These are phyloP conservation scores for Secale cereale DNA, from an alignment of 176 grass and related monocot genomes.

Conservation along the genomic window DNA sequence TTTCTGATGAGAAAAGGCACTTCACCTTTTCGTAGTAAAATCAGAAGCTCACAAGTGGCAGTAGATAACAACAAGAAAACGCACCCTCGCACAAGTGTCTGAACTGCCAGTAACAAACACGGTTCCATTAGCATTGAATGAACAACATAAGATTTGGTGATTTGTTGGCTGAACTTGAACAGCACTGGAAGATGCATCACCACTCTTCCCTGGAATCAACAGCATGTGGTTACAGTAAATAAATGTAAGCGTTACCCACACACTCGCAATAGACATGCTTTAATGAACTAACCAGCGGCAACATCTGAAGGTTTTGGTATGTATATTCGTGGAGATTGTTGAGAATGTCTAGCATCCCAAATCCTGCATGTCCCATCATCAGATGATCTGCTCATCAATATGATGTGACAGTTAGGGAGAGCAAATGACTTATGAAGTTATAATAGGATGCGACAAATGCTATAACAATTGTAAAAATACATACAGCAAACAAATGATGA, in stretches of 20 bases:
- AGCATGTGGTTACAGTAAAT: conserved; percentile 15
- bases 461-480: neutral
- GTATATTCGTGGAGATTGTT: conserved; percentile 68
- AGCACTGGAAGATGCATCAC: conserved; percentile 73
- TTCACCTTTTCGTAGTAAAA: conserved; percentile 33
- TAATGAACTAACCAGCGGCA: conserved; percentile 64
- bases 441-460: neutral
- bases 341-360: conserved; percentile 88
- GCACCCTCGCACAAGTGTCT: conserved; percentile 90
- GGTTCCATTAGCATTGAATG: conserved; percentile 98
- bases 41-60: conserved; percentile 5
- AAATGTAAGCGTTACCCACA: neutral
- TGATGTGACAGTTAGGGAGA: conserved; percentile 20
- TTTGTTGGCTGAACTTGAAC: conserved; percentile 59
- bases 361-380: conserved; percentile 99
- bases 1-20: conserved; percentile 24
- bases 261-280: conserved; percentile 25
- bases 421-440: neutral
- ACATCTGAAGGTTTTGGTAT: conserved; percentile 83
- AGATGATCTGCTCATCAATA: conserved; percentile 72
- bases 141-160: conserved; percentile 91
- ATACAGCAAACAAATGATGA: neutral
- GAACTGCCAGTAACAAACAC: conserved; percentile 99
- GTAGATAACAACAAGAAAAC: conserved; percentile 25
- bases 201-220: conserved; percentile 63